Percentiles rank a stretch among this genome's conserved stretches.
Evolutionary conservation across 305 asterid genomes (phyloP).

Genomic region (Fraxinus dipetala): DNA sequence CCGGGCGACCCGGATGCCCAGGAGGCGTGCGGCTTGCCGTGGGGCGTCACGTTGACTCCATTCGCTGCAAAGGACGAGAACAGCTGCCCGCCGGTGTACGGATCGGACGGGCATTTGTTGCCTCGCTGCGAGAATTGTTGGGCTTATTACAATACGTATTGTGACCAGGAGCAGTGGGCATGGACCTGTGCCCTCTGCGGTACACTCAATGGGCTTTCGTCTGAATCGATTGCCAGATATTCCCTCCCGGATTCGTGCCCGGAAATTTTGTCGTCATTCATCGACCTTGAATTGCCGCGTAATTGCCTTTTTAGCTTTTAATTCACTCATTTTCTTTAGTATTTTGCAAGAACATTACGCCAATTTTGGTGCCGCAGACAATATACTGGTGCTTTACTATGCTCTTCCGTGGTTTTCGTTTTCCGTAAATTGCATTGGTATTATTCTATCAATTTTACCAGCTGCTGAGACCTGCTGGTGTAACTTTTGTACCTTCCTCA

Average conservation of each 20-base stretch:
- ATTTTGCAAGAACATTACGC: conserved; percentile 21
- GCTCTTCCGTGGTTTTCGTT: conserved; percentile 9
- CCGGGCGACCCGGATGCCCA: conserved; percentile 65
- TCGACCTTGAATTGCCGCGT: conserved; percentile 90
- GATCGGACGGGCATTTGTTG: conserved; percentile 74
- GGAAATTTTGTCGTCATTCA: conserved; percentile 75
- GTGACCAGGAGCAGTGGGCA: conserved; percentile 97
- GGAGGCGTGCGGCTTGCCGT: conserved; percentile 75
- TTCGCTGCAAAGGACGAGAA: conserved; percentile 87
- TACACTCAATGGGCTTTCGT: conserved; percentile 80
- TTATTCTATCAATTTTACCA: neutral
- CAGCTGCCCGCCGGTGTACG: conserved; percentile 79
- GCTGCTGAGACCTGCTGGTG: neutral
- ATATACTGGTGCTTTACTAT: conserved; percentile 5
- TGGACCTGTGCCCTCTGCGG: conserved; percentile 94
- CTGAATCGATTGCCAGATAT: conserved; percentile 63
- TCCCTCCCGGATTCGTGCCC: conserved; percentile 74
- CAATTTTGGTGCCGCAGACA: neutral
- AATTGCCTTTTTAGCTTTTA: conserved; percentile 17
- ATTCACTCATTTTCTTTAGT: conserved; percentile 1
- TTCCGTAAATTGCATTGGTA: conserved; percentile 7
- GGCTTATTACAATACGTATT: conserved; percentile 85
- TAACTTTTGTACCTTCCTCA: neutral
- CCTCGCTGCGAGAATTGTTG: conserved; percentile 98
- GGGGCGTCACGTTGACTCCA: conserved; percentile 89